Base-by-base conservation (phyloP, 192 early-diverging fungal genomes). In the Coemansia sp. region DNA sequence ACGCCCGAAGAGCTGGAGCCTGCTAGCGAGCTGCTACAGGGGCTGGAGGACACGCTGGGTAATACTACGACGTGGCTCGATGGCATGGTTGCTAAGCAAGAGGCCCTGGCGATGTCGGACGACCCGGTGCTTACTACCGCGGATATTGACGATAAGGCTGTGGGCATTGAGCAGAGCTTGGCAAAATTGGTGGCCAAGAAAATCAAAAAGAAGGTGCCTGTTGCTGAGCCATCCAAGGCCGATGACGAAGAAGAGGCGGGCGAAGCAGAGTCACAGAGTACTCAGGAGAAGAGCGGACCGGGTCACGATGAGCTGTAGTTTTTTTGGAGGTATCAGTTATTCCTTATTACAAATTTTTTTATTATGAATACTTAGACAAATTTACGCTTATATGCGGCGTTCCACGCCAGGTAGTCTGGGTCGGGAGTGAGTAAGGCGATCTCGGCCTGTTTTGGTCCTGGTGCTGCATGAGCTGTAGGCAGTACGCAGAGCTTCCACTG, bases 121-220 rank as follows among this genome's bases (percentile, higher is more conserved):
- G 84, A 89, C 34, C 94, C 94, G 10, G 87, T 86, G 7, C 84
- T 96, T 24, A 67, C 81, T 6, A 80, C 85, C 1, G 66, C 56
- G 5, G 87, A 90, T 32, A 83, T 91, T 22, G 77, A 88, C 56
- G 39, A 74, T 50, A 86, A 83, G 44, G 72, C 73, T 7, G 69
- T 67, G 44, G 71, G 68, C 11, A 68, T 93, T 18, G 84, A 88
- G 61, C 74, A 71, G 1, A 83, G 78, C 39, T 72, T 88, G 68
- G 68, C 84, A 43, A 83, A 75, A 27, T 73, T 90, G 65, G 72
- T 87, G 41, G 80, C 70, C 62, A 88, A 86, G 73, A 89, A 87
- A 80, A 78, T 83, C 39, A 87, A 85, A 75, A 82, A 82, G 47
- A 43, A 58, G 55, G 29, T 63, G 13, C 43, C 78, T 15, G 59